Evolutionary conservation across 345 rosid genomes (phyloP), one percentile per base, ranked within the genome.

Genomic region (Gossypium stocksii): DNA sequence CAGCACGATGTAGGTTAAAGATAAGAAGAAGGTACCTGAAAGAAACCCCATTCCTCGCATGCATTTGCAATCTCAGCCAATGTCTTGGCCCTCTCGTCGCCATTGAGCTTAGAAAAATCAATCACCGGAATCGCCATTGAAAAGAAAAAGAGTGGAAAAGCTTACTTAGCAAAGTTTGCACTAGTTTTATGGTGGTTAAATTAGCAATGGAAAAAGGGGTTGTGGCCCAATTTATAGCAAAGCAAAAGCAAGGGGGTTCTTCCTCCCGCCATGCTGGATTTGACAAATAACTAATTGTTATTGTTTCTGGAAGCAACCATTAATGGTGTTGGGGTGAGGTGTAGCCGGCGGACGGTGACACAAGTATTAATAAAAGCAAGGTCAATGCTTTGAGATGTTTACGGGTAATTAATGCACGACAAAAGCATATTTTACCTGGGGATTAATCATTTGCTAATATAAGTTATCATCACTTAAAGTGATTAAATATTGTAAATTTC

Each of bases 1-100:
- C 41, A 34, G 41, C 41, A 34, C 41, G 41, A 34, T 34, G 7
- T 34, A 11, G 58, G 12, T 14, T 46, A 16, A 46, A 3, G 20
- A 20, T 38, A 58, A 72, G 16, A 43, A 41, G 62, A 9, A 23
- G 2, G 12, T 77, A 93, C 98, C 98, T 93, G 98, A 44, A 93
- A 93, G 79, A 93, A 90, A 7, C 98, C 98, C 97, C 97, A 93
- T 52, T 91, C 94, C 75, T 91, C 89, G 10, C 97, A 90, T 23
- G 89, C 88, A 76, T 77, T 85, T 45, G 97, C 97, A 45, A 93
- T 89, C 78, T 82, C 83, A 74, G 91, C 92, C 71, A 91, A 75
- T 2, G 90, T 85, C 56, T 80, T 80, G 46, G 88, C 86, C 72
- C 91, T 87, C 64, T 89, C 91, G 74, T 84, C 90, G 8, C 88